Evolutionary conservation across 805 yeast genomes (phyloP), one percentile per base, ranked within the genome.

Genomic region (Nakazawaea ambrosiae): DNA sequence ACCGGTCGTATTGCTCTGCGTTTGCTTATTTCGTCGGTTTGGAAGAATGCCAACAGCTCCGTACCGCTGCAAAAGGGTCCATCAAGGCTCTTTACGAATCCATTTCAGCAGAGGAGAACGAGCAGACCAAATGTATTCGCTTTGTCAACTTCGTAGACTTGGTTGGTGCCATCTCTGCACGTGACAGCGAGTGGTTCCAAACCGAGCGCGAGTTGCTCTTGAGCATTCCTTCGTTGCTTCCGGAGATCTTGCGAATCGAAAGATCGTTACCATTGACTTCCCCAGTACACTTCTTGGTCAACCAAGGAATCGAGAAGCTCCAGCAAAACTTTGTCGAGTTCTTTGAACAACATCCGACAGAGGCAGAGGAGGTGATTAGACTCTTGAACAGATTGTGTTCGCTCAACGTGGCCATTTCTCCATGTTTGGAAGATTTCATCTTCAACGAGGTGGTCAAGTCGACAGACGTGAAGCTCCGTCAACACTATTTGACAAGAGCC

Each of bases 141-240:
- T 75, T 85, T 51, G 79, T 89, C 14, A 89, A 88, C 49, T 61
- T 81, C 44, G 68, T 86, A 30, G 89, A 84, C 50, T 53, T 86
- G 37, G 57, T 83, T 18, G 59, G 62, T 16, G 70, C 87, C 0
- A 59, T 86, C 33, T 58, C 69, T 1, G 49, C 58, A 1, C 60
- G 59, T 23, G 66, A 79, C 20, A 38, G 45, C 2, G 73, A 65
- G 2, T 86, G 94, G 95, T 59, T 84, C 34, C 55, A 55, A 19
- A 50, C 56, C 1, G 81, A 80, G 49, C 62, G 61, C 20, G 70
- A 63, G 1, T 39, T 72, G 1, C 51, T 80, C 18, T 51, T 63
- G 18, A 60, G 62, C 17, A 50, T 78, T 31, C 63, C 70, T 3
- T 57, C 60, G 0, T 42, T 72, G 23, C 60, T 72, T 1, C 65